Base-by-base conservation (phyloP, 192 early-diverging fungal genomes). In the Coemansia sp. region DNA sequence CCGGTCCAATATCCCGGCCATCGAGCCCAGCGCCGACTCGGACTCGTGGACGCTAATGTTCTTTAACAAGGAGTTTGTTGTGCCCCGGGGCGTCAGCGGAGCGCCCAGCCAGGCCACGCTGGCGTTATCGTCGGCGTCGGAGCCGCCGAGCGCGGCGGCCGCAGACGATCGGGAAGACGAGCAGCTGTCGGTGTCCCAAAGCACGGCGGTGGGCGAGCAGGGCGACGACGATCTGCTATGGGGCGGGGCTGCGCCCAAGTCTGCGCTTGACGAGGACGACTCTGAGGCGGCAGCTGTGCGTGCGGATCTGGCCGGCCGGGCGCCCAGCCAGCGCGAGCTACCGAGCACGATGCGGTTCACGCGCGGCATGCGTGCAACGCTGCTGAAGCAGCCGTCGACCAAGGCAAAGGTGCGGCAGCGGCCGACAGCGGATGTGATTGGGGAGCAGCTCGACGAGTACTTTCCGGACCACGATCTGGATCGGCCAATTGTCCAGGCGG, bases 391-490 rank as follows among this genome's bases (percentile, higher is more conserved):
- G 19, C 69, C 60, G 11, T 58, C 75, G 29, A 35, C 60, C 14
- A 67, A 39, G 29, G 26, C 35, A 8, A 36, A 25, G 15, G 43
- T 17, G 49, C 60, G 36, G 10, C 65, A 77, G 22, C 75, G 88
- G 14, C 88, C 88, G 7, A 81, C 85, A 0, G 64, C 83, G 2
- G 85, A 88, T 23, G 78, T 80, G 31, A 79, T 90, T 42, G 79
- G 76, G 20, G 79, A 86, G 39, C 79, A 88, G 50, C 68, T 88
- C 44, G 85, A 86, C 32, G 69, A 81, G 55, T 90, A 83, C 54
- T 85, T 90, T 55, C 87, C 86, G 21, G 81, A 72, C n/a, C 84
- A 88, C 38, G 85, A 90, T 50, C 60, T 90, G 39, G 88, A 90
- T 53, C 72, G 79, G 39, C 83, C 80, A n/a, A 86, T 88, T 43